phyloP scores from a whole-genome alignment of 768 basidiomycete genomes.

The Boletus fagicola region DNA sequence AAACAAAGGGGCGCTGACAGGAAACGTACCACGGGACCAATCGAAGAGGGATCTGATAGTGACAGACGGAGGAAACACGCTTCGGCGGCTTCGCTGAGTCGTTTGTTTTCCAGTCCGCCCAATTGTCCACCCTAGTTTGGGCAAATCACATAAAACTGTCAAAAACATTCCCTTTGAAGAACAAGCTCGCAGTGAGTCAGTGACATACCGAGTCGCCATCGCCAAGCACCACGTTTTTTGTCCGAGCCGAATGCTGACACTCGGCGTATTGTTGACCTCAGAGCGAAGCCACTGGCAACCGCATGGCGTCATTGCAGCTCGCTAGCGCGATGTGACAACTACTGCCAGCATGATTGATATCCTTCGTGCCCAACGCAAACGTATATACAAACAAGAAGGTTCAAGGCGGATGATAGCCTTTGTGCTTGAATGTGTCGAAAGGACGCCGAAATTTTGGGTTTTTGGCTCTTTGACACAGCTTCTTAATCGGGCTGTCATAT shows the following conservation, averaged over 20 bases:
- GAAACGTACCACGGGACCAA: slow-evolving; percentile 1
- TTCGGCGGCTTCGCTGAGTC: slow-evolving; percentile 27
- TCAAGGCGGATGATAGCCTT: neutral
- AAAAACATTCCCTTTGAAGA: slow-evolving; percentile 6
- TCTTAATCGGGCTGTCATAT: neutral
- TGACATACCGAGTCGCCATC: slow-evolving; percentile 6
- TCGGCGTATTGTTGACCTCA: neutral
- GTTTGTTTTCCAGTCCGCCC: slow-evolving; percentile 25
- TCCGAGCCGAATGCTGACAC: slow-evolving; percentile 5
- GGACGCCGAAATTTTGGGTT: neutral
- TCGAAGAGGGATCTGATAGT: slow-evolving; percentile 9
- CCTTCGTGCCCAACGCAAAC: too few relatives aligned
- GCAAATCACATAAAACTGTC: slow-evolving; percentile 10
- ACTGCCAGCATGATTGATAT: neutral
- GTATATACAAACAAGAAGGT: neutral
- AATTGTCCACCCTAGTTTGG: slow-evolving; percentile 23
- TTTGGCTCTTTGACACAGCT: neutral
- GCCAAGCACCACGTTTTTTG: slow-evolving; percentile 3
- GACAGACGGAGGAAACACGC: neutral
- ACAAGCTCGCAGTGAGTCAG: neutral
- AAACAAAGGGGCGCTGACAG: slow-evolving; percentile 25
- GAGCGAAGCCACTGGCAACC: neutral
- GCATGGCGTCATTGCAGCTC: neutral
- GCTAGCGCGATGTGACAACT: neutral
- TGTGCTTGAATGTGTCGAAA: neutral